Evolutionary conservation across 2,329 filamentous ascomycete species (phyloP), one percentile per base, ranked within the genome.

Genomic region (Endothia cerciana): DNA sequence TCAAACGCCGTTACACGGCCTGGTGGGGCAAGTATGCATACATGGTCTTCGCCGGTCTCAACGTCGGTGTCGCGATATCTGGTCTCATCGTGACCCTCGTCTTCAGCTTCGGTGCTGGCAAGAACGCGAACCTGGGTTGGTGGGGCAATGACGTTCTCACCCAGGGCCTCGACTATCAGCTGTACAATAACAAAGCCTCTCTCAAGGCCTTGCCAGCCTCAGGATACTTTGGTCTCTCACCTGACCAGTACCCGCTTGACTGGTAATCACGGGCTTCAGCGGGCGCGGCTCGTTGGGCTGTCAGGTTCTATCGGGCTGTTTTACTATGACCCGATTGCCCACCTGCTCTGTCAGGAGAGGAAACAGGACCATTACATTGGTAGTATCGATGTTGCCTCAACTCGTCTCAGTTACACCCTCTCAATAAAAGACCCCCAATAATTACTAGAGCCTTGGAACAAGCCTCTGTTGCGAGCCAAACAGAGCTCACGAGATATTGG

Each of bases 121-220:
- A 43, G 25, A 25, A 56, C 38, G 60, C 74, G 38, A 70, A 67
- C 4, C 66, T 82, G 49, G 73, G 72, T 15, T 82, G 80, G 80
- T 82, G 80, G 80, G 80, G 80, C 1, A 83, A 82, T 69, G 74
- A 76, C 4, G 82, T 83, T n/a, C 81, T 70, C 60, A 57, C 43
- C 0, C 73, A 74, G 28, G 75, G 75, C 15, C 63, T 77, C 7
- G 77, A 78, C 62, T 74, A 75, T 41, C 70, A 62, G 55, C 66
- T 70, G 47, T 62, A 62, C 22, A 62, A 62, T 6, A 62, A 62
- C 4, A 62, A 62, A 8, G 67, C 64, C 10, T 72, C 71, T 6
- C 69, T 77, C n/a, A 57, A 74, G 60, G 69, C 72, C 17, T 67
- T 78, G 55, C 76, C 75, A 7, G 71, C 68, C 2, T 69, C 71